These are phyloP conservation scores for Acmispon strigosus DNA, from an alignment of 306 rosid species.

Conservation along the genomic window DNA sequence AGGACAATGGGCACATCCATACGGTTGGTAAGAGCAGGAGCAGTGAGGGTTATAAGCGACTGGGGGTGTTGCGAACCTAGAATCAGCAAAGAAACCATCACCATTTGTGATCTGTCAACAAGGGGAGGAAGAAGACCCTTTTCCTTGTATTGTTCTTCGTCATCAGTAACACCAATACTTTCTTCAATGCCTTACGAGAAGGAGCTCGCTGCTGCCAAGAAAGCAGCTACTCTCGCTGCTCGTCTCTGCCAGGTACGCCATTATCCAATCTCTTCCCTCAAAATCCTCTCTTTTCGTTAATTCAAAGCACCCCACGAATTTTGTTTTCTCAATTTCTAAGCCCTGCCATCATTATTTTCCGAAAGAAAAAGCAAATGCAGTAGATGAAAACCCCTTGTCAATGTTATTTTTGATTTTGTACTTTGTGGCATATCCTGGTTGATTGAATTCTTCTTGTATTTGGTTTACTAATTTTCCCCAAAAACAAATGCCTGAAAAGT, in stretches of 20 bases:
- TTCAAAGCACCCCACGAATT: background rate
- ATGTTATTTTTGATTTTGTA: background rate
- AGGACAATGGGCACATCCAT: constrained; percentile 3
- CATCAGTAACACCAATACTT: constrained; percentile 5
- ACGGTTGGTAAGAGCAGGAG: background rate
- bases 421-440: background rate
- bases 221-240: constrained; percentile 84
- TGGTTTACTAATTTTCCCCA: background rate
- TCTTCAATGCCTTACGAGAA: constrained; percentile 80
- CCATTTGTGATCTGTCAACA: background rate
- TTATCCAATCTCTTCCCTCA: background rate
- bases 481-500: no score
- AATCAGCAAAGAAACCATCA: background rate
- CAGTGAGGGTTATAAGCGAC: background rate
- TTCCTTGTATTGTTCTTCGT: background rate
- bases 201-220: constrained; percentile 86
- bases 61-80: constrained; percentile 16
- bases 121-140: background rate
- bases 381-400: background rate
- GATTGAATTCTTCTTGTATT: background rate
- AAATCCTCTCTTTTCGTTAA: background rate
- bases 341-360: background rate
- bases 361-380: background rate
- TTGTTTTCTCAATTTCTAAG: background rate
- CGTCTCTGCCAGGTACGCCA: constrained; percentile 72